Evolutionary conservation across 208 protist species (phyloP), one percentile per base, ranked within the genome.

Genomic region (Crithidia expoeki): DNA sequence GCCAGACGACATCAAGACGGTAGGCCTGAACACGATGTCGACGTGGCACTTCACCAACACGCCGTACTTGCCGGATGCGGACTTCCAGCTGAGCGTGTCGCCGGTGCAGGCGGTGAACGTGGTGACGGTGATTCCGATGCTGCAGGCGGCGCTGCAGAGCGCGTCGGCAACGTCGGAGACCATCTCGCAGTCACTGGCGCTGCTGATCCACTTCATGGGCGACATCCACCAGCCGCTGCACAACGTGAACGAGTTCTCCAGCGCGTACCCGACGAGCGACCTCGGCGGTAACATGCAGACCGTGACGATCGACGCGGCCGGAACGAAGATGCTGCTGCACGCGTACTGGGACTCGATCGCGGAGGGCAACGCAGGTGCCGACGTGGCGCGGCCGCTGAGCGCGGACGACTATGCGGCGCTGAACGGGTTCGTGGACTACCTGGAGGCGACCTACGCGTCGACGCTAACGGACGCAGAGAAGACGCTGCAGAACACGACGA

Each of bases 151-250:
- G 4, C 34, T 86, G 21, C 32, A 68, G 49, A 56, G 28, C 1
- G 0, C 38, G 9, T 27, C 9, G 12, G 34, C 61, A 1, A 69
- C 42, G 23, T 40, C 56, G 5, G 61, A 60, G 4, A 64, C 46
- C 32, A 46, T 76, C 25, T 28, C 38, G 28, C 46, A 68, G 27
- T 58, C 81, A 0, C 38, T 87, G 19, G 72, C 59, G 21, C 76
- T 88, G 52, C 46, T 88, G 30, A 62, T 85, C 44, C 85, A 90
- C 79, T 85, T 87, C 52, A 72, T 79, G 53, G 85, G 85, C 32
- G 85, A 90, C 38, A 63, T 76, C 40, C 70, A 69, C 70, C 61
- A 68, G 61, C 61, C 70, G n/a, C 50, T 76, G 28, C 85, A 90
- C 76, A 67, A 74, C 62, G 61, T 58, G 4, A 71, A 70, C 30